Evolutionary conservation across 306 rosid species (phyloP).

Genomic region (Lathyrus tuberosus): DNA sequence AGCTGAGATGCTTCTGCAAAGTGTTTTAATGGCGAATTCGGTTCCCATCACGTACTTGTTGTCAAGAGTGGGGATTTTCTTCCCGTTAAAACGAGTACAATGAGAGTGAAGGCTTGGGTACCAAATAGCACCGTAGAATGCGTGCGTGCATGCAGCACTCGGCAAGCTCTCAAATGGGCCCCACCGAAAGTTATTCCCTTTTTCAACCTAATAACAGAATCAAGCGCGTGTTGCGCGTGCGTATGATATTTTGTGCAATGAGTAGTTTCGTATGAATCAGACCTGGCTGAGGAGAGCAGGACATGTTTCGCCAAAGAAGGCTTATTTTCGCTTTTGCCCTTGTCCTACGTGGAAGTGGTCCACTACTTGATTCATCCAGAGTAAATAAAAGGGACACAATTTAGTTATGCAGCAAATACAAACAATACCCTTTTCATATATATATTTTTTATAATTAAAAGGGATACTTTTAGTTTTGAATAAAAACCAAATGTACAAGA

Average conservation of each 20-base stretch:
- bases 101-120: constrained; percentile 58
- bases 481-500: no score
- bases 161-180: no score
- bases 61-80: constrained; percentile 65
- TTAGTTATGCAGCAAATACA: not conserved
- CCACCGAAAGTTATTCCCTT: no score
- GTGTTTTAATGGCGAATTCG: constrained; percentile 56
- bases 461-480: not conserved
- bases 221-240: no score
- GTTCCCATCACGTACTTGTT: constrained; percentile 61
- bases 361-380: constrained; percentile 29
- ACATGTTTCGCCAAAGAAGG: constrained; percentile 55
- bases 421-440: no score
- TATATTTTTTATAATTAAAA: no score
- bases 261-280: constrained; percentile 30
- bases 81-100: constrained; percentile 54
- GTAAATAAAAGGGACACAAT: not conserved
- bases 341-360: constrained; percentile 30
- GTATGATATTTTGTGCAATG: no score
- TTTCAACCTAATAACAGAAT: no score
- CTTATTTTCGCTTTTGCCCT: constrained; percentile 35
- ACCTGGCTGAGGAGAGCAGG: constrained; percentile 42
- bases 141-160: no score
- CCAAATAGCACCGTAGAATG: no score
- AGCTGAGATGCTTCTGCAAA: constrained; percentile 52